Percentiles rank a stretch among this genome's conserved stretches.
phyloP scores from a whole-genome alignment of 805 yeast species.

The Cyberlindnera euphorbiae region DNA sequence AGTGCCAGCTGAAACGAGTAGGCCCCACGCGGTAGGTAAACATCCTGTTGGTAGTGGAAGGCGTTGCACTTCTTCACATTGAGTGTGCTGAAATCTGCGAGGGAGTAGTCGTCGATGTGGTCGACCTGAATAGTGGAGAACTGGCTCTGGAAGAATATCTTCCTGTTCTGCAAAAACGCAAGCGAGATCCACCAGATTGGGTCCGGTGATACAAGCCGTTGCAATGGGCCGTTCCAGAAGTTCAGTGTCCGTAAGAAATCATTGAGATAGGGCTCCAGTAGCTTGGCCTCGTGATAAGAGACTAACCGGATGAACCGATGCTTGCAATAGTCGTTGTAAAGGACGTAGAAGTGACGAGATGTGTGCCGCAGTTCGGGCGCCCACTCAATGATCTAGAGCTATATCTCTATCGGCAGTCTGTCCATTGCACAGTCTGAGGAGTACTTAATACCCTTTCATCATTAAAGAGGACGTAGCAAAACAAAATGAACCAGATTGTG shows the following conservation, averaged over 20 bases:
- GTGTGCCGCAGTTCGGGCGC: conserved; percentile 32
- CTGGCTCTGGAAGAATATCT: conserved; percentile 45
- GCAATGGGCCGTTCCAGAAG: conserved; percentile 35
- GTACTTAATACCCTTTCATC: too few species aligned
- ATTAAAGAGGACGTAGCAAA: too few species aligned
- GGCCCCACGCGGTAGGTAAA: conserved; percentile 15
- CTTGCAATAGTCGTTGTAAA: conserved; percentile 47
- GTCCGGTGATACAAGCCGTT: conserved; percentile 26
- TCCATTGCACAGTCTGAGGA: too few species aligned
- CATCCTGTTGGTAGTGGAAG: conserved; percentile 8
- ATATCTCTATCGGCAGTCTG: conserved; percentile 40
- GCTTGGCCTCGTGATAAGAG: not conserved
- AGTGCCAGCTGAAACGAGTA: conserved; percentile 22
- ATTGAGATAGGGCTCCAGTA: not conserved
- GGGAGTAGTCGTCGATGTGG: not conserved
- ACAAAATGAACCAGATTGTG: too few species aligned
- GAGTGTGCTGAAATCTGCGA: conserved; percentile 1
- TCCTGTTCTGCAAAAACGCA: conserved; percentile 44
- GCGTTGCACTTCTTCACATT: conserved; percentile 2
- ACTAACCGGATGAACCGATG: conserved; percentile 30
- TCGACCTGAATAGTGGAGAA: conserved; percentile 27
- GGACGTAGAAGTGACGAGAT: conserved; percentile 40
- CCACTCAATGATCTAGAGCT: conserved; percentile 31
- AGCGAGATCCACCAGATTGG: conserved; percentile 45
- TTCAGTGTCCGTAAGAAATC: conserved; percentile 19